Evolutionary conservation across 2,329 filamentous ascomycete genomes (phyloP), one percentile per base, ranked within the genome.

Genomic region (Scedosporium apiospermum): DNA sequence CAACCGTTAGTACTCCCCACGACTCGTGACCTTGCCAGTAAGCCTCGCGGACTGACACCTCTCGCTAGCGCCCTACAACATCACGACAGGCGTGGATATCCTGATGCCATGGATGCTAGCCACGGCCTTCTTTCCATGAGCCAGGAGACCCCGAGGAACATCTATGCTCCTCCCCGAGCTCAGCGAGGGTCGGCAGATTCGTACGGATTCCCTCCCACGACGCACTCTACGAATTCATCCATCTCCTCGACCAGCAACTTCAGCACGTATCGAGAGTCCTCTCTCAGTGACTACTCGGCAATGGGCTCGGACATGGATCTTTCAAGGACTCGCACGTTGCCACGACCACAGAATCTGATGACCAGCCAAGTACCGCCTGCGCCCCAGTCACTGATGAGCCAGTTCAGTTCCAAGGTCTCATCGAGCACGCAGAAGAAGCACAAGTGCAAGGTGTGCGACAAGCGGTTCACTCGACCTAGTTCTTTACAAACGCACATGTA

Each of bases 401-500:
- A 96, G 70, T 98, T 98, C 78, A 97, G 91, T 77, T 97, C 93
- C 66, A 97, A 97, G 77, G 88, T 97, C 61, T 93, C 92, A 0
- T 93, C 91, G 18, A 96, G 91, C 77, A 95, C 93, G 9, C 92
- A 97, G 73, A 98, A 98, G 86, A 98, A 98, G 82, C 95, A 98
- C 80, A 97, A 97, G 81, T 98, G 93, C 84, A 97, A 96, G 78
- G 90, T 98, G 64, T 98, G 93, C 80, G 93, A 97, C 76, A 97
- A 98, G 83, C 87, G 93, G 53, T 98, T 98, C 75, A 97, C 93
- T 2, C 85, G 93, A 62, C 93, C 93, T 1, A 96, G 92, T 72
- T 97, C 93, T 14, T 76, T 98, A 46, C 93, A 97, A 73, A 98
- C 93, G 38, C 93, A 98, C 73, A 97, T 97, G 90, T 97, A 97